Evolutionary conservation across 1,284 basidiomycete species (phyloP).

Genomic region (Melampsora abietis-canadensis): DNA sequence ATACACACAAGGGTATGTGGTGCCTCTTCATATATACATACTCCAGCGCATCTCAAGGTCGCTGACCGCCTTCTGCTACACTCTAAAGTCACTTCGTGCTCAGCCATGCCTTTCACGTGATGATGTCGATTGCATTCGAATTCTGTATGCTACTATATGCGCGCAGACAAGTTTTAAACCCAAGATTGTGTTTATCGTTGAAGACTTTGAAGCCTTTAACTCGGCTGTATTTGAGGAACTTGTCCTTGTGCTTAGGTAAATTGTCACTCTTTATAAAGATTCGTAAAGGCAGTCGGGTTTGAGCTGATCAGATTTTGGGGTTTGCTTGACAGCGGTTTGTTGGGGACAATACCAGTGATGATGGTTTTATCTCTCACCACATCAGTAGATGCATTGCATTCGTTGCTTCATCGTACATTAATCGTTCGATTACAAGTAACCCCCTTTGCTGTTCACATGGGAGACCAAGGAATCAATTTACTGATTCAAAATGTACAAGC

Average conservation of each 20-base stretch:
- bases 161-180: background rate
- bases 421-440: conserved; percentile 20
- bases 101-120: conserved; percentile 20
- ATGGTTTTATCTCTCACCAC: conserved; percentile 30
- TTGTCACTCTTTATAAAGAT: background rate
- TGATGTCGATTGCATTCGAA: conserved; percentile 35
- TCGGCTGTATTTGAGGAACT: conserved; percentile 26
- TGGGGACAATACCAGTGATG: conserved; percentile 17
- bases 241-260: conserved; percentile 30
- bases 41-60: too few species aligned
- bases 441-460: conserved; percentile 36
- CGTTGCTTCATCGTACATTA: conserved; percentile 13
- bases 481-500: conserved; percentile 24
- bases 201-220: conserved; percentile 36
- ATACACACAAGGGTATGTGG: too few species aligned
- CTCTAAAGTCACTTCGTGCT: background rate
- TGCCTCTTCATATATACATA: too few species aligned
- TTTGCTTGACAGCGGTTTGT: conserved; percentile 1
- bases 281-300: background rate
- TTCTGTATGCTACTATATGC: conserved; percentile 11
- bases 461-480: conserved; percentile 11
- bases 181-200: conserved; percentile 26
- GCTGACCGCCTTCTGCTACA: too few species aligned
- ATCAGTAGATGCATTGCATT: conserved; percentile 29
- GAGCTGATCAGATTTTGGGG: background rate